Base-by-base conservation (phyloP, 352 stramenopile species). In the Globisporangium recalcitrans region DNA sequence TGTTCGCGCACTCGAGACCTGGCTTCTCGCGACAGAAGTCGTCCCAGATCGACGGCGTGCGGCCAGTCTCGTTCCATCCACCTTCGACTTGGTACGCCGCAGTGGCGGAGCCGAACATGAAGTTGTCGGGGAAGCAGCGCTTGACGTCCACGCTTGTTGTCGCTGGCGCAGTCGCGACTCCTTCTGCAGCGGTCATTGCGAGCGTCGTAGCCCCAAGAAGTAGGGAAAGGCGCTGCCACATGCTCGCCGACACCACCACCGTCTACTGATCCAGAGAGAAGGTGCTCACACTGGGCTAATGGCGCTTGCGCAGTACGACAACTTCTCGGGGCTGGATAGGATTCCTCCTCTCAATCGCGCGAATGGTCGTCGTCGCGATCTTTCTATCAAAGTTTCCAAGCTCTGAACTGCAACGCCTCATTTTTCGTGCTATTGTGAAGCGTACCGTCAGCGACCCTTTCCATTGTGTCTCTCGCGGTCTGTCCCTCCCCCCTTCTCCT, bases 61-160 rank as follows among this genome's bases (percentile, higher is more conserved):
- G 75, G 5, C 91, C 88, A 2, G 76, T 88, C 54, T 88, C 80
- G 53, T 96, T 82, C 58, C 76, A 81, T 2, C 77, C 93, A 22
- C 95, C 96, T 80, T 99, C 96, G 27, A 98, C 84, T 77, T 98
- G 93, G 73, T 97, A 98, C 34, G 86, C 72, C 0, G 93, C 90
- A 4, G 93, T 98, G 14, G 93, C 90, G 4, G 79, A 80, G 22
- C 95, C 95, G 58, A 91, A 97, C 55, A 95, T 67, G 77, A 98
- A 98, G 44, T 72, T 57, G 16, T 73, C 68, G 1, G 82, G 71
- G 58, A 91, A 89, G 68, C 82, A 88, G 22, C 78, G 80, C 24
- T 64, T 64, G n/a, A 10, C 16, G 58, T 29, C 19, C 16, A 5
- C 38, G 1, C 38, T 46, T 4, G 5, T 11, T 7, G 58, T 52